These are phyloP conservation scores for Strigomonas galati DNA, from an alignment of 208 protist species.

Conservation along the genomic window DNA sequence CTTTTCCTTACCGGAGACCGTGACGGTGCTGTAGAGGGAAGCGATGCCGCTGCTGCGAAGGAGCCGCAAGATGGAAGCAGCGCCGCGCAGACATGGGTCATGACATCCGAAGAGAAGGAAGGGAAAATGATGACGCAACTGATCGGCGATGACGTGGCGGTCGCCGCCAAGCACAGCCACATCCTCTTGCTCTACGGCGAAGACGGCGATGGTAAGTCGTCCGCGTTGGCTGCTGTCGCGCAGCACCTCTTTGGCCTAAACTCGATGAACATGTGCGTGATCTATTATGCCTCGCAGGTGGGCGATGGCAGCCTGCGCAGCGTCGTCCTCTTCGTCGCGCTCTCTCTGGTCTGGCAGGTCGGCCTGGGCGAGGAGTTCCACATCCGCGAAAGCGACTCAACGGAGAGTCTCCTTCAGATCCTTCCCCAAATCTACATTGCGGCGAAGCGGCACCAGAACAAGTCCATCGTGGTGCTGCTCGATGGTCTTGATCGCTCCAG, in stretches of 20 bases:
- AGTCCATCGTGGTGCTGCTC: conserved; percentile 42
- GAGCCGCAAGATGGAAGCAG: no score
- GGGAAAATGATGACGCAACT: not conserved
- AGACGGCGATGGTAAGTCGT: conserved; percentile 79
- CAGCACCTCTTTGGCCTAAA: conserved; percentile 27
- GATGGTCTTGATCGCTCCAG: conserved; percentile 66
- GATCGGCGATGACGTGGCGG: conserved; percentile 1
- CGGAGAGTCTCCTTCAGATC: conserved; percentile 41
- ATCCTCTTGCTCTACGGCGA: conserved; percentile 59
- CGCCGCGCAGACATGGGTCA: not conserved
- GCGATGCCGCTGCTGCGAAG: no score
- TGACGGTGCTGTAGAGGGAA: no score
- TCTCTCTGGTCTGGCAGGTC: conserved; percentile 31
- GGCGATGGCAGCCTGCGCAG: conserved; percentile 45
- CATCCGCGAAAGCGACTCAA: conserved; percentile 45
- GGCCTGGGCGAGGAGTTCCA: conserved; percentile 48
- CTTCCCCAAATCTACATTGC: conserved; percentile 51
- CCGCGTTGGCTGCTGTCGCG: conserved; percentile 44
- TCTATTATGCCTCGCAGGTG: conserved; percentile 69
- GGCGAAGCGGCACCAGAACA: conserved; percentile 13
- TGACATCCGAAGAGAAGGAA: not conserved
- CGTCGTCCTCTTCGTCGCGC: conserved; percentile 54
- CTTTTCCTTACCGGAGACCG: no score
- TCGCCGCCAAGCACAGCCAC: conserved; percentile 9
- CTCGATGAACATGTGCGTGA: conserved; percentile 16